Conservation (phyloP, 345 rosid genomes). For the Hibiscus mutabilis region DNA sequence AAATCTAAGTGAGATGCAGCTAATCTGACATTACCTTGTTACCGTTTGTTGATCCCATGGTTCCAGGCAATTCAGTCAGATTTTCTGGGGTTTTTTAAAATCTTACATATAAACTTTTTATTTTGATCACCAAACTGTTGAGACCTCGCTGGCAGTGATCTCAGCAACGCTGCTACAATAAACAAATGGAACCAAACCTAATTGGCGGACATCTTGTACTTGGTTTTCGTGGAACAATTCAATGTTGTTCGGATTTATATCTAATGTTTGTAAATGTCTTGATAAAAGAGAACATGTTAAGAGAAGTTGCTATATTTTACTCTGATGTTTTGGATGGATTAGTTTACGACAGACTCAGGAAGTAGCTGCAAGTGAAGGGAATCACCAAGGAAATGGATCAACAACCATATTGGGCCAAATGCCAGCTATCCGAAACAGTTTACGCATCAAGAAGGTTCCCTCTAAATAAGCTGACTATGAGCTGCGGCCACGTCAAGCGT, state of each 20-base stretch:
- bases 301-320: neutral
- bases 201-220: neutral
- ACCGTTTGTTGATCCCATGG: neutral
- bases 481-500: no score
- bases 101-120: neutral
- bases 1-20: slow-evolving; percentile 14
- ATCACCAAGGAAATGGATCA: no score
- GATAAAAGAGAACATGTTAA: slow-evolving; percentile 8
- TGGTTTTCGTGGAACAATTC: neutral
- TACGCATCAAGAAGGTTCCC: no score
- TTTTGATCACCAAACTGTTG: neutral
- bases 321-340: slow-evolving; percentile 4
- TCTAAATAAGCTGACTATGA: no score
- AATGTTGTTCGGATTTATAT: neutral
- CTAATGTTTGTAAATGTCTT: slow-evolving; percentile 5
- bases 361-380: no score
- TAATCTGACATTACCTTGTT: neutral
- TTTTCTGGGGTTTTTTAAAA: no score
- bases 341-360: neutral
- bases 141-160: neutral
- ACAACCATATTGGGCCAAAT: no score
- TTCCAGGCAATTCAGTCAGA: no score
- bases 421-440: no score
- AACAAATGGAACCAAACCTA: neutral
- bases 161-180: neutral